A percentile compares a stretch with the other conserved stretches of the same genome.
These are phyloP conservation scores for Arthrobotrys musiformis DNA, from an alignment of 2,329 filamentous ascomycete species.

Conservation along the genomic window DNA sequence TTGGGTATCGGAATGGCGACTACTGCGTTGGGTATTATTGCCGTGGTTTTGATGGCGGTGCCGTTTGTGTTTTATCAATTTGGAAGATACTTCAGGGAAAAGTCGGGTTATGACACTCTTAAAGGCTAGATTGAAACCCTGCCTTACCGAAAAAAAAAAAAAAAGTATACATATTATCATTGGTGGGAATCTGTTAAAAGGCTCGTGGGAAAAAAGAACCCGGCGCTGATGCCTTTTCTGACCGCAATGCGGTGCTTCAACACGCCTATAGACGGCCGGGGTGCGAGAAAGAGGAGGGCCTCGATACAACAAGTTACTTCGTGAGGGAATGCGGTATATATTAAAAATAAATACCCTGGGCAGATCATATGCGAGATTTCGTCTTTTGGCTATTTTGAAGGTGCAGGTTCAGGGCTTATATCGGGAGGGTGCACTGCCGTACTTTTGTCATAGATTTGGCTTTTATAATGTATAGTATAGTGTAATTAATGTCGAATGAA, in stretches of 20 bases:
- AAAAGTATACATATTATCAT: not conserved
- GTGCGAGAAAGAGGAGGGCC: not conserved
- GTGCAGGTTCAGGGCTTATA: conserved; percentile 11
- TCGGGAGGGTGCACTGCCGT: not conserved
- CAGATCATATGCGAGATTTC: conserved; percentile 45
- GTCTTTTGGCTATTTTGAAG: conserved; percentile 43
- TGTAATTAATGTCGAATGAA: conserved; percentile 4
- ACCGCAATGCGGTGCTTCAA: conserved; percentile 2
- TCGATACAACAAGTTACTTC: not conserved
- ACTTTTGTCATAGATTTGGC: not conserved
- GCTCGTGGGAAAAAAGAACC: not conserved
- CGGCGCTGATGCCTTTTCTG: not conserved
- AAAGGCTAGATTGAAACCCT: not conserved
- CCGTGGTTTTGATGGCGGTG: conserved; percentile 66
- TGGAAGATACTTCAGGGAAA: conserved; percentile 63
- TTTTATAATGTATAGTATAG: conserved; percentile 21
- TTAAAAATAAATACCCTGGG: conserved; percentile 37
- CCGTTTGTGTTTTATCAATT: conserved; percentile 69
- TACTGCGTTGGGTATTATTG: conserved; percentile 65
- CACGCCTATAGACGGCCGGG: not conserved
- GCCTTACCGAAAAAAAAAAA: not conserved
- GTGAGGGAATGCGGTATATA: conserved; percentile 45
- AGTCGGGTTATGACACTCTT: conserved; percentile 50
- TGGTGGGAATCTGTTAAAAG: not conserved
- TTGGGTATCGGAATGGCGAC: conserved; percentile 65